Percentiles rank a stretch among this genome's conserved stretches.
Evolutionary conservation across 371 early-diverging fungal species (phyloP).

Genomic region (Rhizoclosmatium hyalinum): DNA sequence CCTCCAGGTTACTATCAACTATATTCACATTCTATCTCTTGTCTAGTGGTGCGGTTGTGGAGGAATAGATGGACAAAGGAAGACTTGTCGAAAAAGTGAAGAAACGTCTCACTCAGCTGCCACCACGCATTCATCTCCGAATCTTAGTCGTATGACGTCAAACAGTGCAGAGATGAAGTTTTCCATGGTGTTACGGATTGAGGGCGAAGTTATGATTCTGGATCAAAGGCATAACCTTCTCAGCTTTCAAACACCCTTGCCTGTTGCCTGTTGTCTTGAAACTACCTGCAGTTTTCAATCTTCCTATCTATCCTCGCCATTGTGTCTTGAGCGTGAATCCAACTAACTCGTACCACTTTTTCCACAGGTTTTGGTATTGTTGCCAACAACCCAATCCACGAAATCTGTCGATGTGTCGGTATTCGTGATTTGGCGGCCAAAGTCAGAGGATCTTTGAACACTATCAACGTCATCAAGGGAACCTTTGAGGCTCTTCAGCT

Average conservation of each 20-base stretch:
- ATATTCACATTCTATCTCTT: no score
- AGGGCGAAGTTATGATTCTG: no score
- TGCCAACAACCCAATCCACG: conserved; percentile 92
- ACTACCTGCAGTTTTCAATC: neutral
- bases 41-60: no score
- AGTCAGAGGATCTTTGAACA: conserved; percentile 89
- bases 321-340: neutral
- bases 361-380: conserved; percentile 88
- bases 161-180: no score
- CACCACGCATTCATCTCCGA: neutral
- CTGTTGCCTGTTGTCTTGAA: neutral
- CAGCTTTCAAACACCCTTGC: no score
- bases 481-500: conserved; percentile 89
- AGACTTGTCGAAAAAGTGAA: no score
- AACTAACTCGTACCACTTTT: neutral
- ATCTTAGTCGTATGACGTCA: neutral
- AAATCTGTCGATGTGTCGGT: conserved; percentile 92
- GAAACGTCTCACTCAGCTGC: no score
- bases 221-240: no score
- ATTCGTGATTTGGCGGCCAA: conserved; percentile 93
- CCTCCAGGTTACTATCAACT: conserved; percentile 75
- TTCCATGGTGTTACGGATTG: no score
- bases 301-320: neutral
- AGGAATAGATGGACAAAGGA: no score
- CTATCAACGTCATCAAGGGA: conserved; percentile 97